Conservation (phyloP, 1,139 yeast genomes). For the Starmera stellimalicola region DNA sequence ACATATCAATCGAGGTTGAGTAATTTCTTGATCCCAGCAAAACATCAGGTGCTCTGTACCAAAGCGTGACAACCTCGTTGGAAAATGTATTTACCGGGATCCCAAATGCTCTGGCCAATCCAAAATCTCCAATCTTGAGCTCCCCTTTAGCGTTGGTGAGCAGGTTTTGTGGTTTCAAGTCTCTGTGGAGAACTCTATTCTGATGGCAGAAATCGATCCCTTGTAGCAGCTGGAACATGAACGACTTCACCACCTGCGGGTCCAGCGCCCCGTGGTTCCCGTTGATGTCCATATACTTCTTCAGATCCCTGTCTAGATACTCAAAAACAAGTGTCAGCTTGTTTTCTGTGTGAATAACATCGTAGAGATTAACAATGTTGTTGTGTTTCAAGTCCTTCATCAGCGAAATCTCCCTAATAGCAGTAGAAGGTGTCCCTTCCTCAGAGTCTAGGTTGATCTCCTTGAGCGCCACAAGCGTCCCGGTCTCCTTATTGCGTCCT, state of each 20-base stretch:
- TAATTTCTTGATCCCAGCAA: constrained; percentile 89
- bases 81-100: constrained; percentile 96
- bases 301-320: constrained; percentile 87
- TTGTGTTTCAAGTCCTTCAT: constrained; percentile 96
- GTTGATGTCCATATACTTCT: constrained; percentile 85
- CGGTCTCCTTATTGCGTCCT: constrained; percentile 86
- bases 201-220: constrained; percentile 95
- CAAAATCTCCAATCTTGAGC: constrained; percentile 93
- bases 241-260: constrained; percentile 70
- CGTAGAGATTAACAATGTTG: constrained; percentile 86
- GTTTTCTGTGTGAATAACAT: constrained; percentile 94
- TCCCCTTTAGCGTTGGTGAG: constrained; percentile 84
- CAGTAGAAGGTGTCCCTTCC: constrained; percentile 98
- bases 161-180: constrained; percentile 89
- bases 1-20: constrained; percentile 92
- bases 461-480: constrained; percentile 87
- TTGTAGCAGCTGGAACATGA: constrained; percentile 84
- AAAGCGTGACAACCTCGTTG: constrained; percentile 92
- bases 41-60: constrained; percentile 99
- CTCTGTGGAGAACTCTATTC: constrained; percentile 89
- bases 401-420: constrained; percentile 89
- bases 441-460: constrained; percentile 92
- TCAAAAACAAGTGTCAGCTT: constrained; percentile 90
- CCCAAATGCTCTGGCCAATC: constrained; percentile 95
- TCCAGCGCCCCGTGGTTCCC: constrained; percentile 78